Percentiles rank a stretch among this genome's conserved stretches.
These are phyloP conservation scores for Fomitopsis pulvina DNA, from an alignment of 768 basidiomycete species.

Conservation along the genomic window DNA sequence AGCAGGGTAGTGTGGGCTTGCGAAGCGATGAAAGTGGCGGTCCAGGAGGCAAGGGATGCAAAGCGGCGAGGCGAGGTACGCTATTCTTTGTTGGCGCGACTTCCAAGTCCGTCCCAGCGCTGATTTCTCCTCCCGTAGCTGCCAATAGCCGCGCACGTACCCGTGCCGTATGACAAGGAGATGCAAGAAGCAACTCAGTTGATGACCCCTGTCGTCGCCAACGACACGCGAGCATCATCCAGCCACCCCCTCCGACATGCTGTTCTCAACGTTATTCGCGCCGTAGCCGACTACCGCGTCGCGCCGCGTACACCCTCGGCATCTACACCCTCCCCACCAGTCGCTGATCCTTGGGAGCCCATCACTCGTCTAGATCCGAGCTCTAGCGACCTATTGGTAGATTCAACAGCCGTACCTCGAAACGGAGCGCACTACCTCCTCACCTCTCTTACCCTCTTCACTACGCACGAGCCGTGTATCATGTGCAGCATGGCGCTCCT, in stretches of 20 bases:
- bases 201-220: conserved; percentile 38
- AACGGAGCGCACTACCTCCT: conserved; percentile 86
- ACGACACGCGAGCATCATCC: conserved; percentile 66
- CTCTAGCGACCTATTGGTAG: conserved; percentile 9
- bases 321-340: neutral
- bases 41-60: conserved; percentile 43
- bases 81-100: neutral
- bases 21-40: conserved; percentile 51
- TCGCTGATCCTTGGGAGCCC: neutral
- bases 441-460: conserved; percentile 78
- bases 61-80: conserved; percentile 51
- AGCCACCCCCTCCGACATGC: conserved; percentile 83
- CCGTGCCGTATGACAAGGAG: conserved; percentile 40
- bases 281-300: conserved; percentile 53
- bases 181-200: conserved; percentile 10
- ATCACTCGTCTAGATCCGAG: conserved; percentile 2
- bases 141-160: conserved; percentile 70
- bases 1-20: conserved; percentile 70
- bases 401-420: neutral
- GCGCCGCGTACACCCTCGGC: conserved; percentile 7
- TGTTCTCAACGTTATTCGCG: conserved; percentile 66
- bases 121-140: conserved; percentile 35
- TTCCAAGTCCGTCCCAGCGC: neutral
- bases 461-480: conserved; percentile 94
- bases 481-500: conserved; percentile 97